Conservation (phyloP, 352 stramenopile species). For the Phytophthora cactorum region DNA sequence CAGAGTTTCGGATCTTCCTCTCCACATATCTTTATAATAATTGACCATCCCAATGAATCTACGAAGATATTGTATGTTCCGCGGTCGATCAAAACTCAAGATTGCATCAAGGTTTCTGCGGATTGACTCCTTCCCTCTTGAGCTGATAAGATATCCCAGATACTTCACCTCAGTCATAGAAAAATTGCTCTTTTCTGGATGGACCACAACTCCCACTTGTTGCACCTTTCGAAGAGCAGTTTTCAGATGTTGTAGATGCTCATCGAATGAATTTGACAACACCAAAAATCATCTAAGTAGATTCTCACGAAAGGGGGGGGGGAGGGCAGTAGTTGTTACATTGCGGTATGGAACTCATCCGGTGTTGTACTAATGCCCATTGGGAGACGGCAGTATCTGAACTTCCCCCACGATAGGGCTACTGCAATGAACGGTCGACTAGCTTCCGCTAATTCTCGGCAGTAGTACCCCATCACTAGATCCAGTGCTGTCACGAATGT, state of each 20-base stretch:
- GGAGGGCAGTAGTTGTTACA: conserved; percentile 2
- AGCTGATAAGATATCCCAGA: not conserved
- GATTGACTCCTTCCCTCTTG: not conserved
- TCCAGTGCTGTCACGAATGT: not conserved
- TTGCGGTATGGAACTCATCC: conserved; percentile 8
- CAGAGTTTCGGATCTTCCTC: not conserved
- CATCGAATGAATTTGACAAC: not conserved
- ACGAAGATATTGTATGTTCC: not conserved
- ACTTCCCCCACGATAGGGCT: conserved; percentile 5
- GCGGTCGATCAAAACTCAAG: not conserved
- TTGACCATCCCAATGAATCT: conserved; percentile 7
- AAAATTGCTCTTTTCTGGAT: conserved; percentile 6
- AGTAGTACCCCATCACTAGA: conserved; percentile 2
- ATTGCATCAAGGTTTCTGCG: conserved; percentile 5
- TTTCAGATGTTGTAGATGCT: not conserved
- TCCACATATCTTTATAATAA: conserved; percentile 12
- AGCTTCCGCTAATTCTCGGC: not conserved
- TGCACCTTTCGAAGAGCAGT: too few relatives aligned
- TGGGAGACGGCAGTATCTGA: conserved; percentile 8
- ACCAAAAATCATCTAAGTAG: not conserved
- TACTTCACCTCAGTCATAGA: conserved; percentile 6
- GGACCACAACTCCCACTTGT: not conserved
- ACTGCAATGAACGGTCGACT: not conserved
- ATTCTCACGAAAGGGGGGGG: not conserved
- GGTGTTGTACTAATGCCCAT: conserved; percentile 11